Percentiles rank a stretch among this genome's conserved stretches.
Evolutionary conservation across 108 stramenopile genomes (phyloP).

Genomic region (Pseudonitzschia delicatissima): DNA sequence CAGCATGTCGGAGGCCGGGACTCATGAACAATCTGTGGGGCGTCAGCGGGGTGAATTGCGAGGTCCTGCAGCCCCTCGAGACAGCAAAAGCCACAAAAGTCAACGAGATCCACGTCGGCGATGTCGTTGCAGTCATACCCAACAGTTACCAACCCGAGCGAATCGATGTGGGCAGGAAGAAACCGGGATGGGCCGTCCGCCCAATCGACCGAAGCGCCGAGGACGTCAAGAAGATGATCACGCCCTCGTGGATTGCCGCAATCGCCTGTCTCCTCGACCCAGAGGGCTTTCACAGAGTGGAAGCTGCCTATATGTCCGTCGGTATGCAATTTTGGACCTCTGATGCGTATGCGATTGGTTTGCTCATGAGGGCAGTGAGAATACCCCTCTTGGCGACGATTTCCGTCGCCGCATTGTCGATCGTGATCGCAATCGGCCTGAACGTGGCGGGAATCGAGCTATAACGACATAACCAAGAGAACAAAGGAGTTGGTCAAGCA

Average conservation of each 20-base stretch:
- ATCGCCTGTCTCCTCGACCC: neutral
- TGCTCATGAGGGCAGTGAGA: neutral
- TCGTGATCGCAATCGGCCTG: neutral
- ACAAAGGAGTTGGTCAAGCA: no score
- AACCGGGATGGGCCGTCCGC: conserved; percentile 14
- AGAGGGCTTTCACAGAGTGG: neutral
- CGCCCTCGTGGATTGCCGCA: neutral
- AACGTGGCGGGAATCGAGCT: neutral
- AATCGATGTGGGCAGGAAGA: conserved; percentile 16
- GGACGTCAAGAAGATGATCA: conserved; percentile 19
- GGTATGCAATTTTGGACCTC: neutral
- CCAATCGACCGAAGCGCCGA: conserved; percentile 22
- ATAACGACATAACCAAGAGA: no score
- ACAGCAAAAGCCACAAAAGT: neutral
- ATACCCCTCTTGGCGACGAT: neutral
- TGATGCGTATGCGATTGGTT: neutral
- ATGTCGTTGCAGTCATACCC: neutral
- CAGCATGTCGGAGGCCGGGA: conserved; percentile 16
- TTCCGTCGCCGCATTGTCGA: neutral
- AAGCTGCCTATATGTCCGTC: neutral
- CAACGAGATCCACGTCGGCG: conserved; percentile 16
- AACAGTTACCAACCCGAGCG: neutral
- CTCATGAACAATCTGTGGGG: conserved; percentile 31
- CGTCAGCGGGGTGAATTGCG: conserved; percentile 23
- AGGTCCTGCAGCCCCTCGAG: conserved; percentile 8